Evolutionary conservation across 495 filamentous ascomycete genomes (phyloP).

Genomic region (Bryoglossum gracile): DNA sequence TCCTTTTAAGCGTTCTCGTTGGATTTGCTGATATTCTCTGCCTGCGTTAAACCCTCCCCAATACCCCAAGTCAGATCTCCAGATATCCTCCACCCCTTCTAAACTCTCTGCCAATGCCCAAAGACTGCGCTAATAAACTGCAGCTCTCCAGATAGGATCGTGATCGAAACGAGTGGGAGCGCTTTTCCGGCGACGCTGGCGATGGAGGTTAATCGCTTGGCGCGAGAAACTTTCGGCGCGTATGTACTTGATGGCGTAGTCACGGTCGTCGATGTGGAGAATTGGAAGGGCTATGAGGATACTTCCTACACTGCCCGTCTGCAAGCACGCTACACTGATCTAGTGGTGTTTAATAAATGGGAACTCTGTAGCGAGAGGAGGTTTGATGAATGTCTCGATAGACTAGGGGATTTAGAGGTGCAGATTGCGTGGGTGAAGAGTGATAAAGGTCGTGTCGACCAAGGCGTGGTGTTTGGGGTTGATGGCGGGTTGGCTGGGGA

Average conservation of each 20-base stretch:
- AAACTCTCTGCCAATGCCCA: no score
- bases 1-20: no score
- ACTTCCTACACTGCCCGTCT: slow-evolving; percentile 80
- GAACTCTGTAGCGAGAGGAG: slow-evolving; percentile 61
- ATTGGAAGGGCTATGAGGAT: slow-evolving; percentile 93
- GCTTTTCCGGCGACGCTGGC: slow-evolving; percentile 86
- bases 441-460: slow-evolving; percentile 64
- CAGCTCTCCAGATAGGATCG: slow-evolving; percentile 71
- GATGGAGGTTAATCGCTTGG: slow-evolving; percentile 86
- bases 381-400: slow-evolving; percentile 76
- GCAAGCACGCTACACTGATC: slow-evolving; percentile 83
- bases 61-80: no score
- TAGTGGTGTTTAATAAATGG: slow-evolving; percentile 96
- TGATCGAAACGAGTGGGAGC: slow-evolving; percentile 84
- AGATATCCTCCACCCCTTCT: no score
- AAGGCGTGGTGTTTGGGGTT: slow-evolving; percentile 75
- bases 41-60: no score
- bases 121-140: no score
- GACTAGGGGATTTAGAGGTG: slow-evolving; percentile 78
- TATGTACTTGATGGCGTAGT: slow-evolving; percentile 87
- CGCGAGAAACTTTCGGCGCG: slow-evolving; percentile 47
- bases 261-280: slow-evolving; percentile 91
- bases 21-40: no score
- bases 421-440: slow-evolving; percentile 75
- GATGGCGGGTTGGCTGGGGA: slow-evolving; percentile 69